Percentiles rank a stretch among this genome's conserved stretches.
Conservation (phyloP, 148 eudicot species). For the Camellia lanceoleosa region DNA sequence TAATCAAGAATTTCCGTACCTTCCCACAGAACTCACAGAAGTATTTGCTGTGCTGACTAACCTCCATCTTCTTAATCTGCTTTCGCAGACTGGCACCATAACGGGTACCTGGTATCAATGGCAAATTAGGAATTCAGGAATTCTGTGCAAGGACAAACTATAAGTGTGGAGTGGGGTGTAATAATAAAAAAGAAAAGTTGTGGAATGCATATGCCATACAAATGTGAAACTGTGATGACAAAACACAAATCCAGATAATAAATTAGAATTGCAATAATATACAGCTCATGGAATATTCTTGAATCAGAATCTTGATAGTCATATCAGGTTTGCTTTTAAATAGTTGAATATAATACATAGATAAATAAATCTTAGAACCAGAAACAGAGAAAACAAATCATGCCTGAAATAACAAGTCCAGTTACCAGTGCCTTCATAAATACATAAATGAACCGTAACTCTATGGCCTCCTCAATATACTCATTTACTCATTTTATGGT, state of each 20-base stretch:
- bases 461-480: too few relatives aligned
- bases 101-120: slow-evolving; percentile 55
- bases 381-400: too few relatives aligned
- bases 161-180: neutral
- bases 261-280: neutral
- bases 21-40: slow-evolving; percentile 96
- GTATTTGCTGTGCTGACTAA: slow-evolving; percentile 88
- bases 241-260: neutral
- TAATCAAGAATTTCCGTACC: slow-evolving; percentile 32
- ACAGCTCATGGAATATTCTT: too few relatives aligned
- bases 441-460: too few relatives aligned
- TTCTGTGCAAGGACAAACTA: neutral
- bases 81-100: slow-evolving; percentile 96
- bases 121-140: neutral
- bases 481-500: too few relatives aligned
- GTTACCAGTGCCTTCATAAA: too few relatives aligned
- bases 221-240: neutral
- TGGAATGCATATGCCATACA: neutral
- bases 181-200: neutral
- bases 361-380: neutral
- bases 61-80: slow-evolving; percentile 98
- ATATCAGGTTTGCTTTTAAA: neutral
- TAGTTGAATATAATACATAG: neutral
- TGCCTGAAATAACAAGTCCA: too few relatives aligned
- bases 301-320: neutral